These are phyloP conservation scores for Golubevia sp. DNA, from an alignment of 1,284 basidiomycete genomes.

Conservation along the genomic window DNA sequence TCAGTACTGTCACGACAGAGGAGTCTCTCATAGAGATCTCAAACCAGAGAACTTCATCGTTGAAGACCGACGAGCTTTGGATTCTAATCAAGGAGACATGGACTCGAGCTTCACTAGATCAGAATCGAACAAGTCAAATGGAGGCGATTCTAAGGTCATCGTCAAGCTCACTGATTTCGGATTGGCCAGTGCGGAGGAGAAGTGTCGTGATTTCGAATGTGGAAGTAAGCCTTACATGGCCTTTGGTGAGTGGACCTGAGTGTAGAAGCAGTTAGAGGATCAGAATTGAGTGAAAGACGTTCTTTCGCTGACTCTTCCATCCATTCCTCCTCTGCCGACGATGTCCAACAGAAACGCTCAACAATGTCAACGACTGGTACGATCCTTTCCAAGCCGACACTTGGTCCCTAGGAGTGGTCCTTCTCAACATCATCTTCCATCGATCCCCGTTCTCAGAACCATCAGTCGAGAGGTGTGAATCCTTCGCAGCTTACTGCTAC, in stretches of 20 bases:
- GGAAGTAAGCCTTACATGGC: conserved; percentile 99
- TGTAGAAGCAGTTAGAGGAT: background rate
- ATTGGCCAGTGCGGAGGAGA: conserved; percentile 82
- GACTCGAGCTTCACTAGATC: no score
- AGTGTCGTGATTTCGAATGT: conserved; percentile 95
- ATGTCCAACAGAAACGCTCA: conserved; percentile 79
- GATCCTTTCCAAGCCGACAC: conserved; percentile 92
- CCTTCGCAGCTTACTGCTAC: conserved; percentile 80
- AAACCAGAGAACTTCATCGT: conserved; percentile 74
- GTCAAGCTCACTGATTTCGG: conserved; percentile 98
- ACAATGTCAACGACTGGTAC: conserved; percentile 92
- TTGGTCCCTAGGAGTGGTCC: conserved; percentile 97
- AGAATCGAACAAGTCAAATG: no score
- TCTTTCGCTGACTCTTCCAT: conserved; percentile 7
- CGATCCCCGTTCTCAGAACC: conserved; percentile 98
- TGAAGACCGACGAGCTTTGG: conserved; percentile 36
- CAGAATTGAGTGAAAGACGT: background rate
- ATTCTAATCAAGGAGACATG: no score
- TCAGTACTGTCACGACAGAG: conserved; percentile 88
- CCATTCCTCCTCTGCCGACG: conserved; percentile 13
- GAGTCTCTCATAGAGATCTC: conserved; percentile 94
- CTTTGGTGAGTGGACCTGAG: conserved; percentile 70
- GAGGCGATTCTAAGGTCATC: conserved; percentile 61
- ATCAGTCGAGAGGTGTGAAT: conserved; percentile 70
- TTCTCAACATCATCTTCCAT: conserved; percentile 99